Evolutionary conservation across 1,284 basidiomycete genomes (phyloP).

Genomic region (Malassezia japonica): DNA sequence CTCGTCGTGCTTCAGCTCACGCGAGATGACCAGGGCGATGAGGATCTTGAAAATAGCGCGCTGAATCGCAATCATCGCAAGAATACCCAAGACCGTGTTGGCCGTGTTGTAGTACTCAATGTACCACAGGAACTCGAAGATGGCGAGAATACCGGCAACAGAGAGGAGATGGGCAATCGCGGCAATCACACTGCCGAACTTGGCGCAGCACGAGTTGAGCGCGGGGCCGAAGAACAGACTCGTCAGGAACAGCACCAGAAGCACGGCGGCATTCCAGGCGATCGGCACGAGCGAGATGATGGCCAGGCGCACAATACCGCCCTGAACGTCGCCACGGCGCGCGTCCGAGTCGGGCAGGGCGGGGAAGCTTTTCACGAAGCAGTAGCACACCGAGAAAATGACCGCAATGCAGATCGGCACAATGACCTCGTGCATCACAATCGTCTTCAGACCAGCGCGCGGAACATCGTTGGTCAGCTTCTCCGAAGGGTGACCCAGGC

Average conservation of each 20-base stretch:
- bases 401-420: constrained; percentile 42
- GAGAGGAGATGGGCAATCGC: constrained; percentile 43
- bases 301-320: constrained; percentile 80
- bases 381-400: constrained; percentile 46
- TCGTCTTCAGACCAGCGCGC: constrained; percentile 46
- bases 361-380: constrained; percentile 48
- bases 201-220: constrained; percentile 59
- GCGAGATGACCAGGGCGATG: constrained; percentile 42
- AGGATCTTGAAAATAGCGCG: constrained; percentile 48
- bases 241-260: constrained; percentile 75
- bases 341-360: constrained; percentile 51
- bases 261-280: constrained; percentile 83
- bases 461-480: constrained; percentile 46
- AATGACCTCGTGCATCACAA: constrained; percentile 42
- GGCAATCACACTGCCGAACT: constrained; percentile 48
- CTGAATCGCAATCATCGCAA: constrained; percentile 49
- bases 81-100: constrained; percentile 60
- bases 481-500: constrained; percentile 48
- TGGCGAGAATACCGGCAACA: constrained; percentile 41
- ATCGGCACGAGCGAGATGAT: constrained; percentile 88
- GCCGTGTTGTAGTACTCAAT: constrained; percentile 83
- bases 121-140: constrained; percentile 63
- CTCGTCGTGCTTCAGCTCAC: constrained; percentile 49
- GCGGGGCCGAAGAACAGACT: constrained; percentile 87
- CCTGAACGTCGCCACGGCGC: constrained; percentile 39